Conservation (phyloP, 768 basidiomycete species). For the Boletales sp. region DNA sequence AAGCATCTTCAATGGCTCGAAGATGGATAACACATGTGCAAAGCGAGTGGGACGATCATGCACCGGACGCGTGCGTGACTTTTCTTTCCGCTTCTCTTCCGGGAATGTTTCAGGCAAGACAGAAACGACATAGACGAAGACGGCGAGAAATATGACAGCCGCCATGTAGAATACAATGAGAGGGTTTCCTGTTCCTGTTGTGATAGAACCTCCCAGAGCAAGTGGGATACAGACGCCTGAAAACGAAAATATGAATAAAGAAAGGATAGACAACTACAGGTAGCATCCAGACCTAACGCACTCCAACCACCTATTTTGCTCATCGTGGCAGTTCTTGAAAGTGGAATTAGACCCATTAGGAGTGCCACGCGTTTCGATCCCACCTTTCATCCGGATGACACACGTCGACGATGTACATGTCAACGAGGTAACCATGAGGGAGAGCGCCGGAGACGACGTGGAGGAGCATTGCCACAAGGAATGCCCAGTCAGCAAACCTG, state of each 20-base stretch:
- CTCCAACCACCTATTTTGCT: slow-evolving; percentile 29
- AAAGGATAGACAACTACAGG: background rate
- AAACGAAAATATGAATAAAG: background rate
- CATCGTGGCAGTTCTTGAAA: slow-evolving; percentile 22
- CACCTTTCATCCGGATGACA: slow-evolving; percentile 24
- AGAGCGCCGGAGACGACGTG: slow-evolving; percentile 7
- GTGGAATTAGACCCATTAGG: slow-evolving; percentile 3
- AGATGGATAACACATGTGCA: slow-evolving; percentile 3
- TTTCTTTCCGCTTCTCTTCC: slow-evolving; percentile 17
- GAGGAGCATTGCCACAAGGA: slow-evolving; percentile 18
- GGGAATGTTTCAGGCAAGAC: slow-evolving; percentile 32
- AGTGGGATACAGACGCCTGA: slow-evolving; percentile 26
- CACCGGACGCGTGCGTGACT: slow-evolving; percentile 3
- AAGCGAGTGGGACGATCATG: background rate
- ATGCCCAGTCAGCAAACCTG: slow-evolving; percentile 12
- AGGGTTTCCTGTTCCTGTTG: slow-evolving; percentile 21
- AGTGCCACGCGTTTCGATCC: background rate
- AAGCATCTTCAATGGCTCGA: slow-evolving; percentile 24
- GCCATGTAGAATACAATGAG: slow-evolving; percentile 22
- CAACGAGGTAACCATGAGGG: slow-evolving; percentile 18
- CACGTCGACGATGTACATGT: slow-evolving; percentile 28
- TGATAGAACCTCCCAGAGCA: slow-evolving; percentile 28
- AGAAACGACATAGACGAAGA: slow-evolving; percentile 20
- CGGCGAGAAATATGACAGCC: slow-evolving; percentile 7
- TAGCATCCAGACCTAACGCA: slow-evolving; percentile 18